Conservation (phyloP, 2,329 filamentous ascomycete species). For the Trichoderma atrobrunneum region DNA sequence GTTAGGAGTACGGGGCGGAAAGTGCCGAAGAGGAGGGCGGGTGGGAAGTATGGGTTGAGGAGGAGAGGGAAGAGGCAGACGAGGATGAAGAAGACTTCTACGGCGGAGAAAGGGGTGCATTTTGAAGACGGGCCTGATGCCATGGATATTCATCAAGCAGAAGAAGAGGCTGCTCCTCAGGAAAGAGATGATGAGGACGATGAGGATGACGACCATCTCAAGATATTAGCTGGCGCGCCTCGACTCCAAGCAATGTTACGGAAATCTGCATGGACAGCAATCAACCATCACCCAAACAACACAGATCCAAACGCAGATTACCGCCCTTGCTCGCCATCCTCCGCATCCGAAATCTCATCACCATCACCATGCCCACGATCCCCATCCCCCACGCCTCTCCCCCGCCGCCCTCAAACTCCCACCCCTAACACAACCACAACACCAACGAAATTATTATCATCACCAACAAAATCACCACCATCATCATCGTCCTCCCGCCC, state of each 20-base stretch:
- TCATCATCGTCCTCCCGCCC: constrained; percentile 20
- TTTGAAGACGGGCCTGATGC: background rate
- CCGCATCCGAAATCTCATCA: background rate
- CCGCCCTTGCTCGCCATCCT: background rate
- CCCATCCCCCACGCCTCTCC: background rate
- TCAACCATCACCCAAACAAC: background rate
- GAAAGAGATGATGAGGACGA: constrained; percentile 11
- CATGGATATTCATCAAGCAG: background rate
- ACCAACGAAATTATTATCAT: background rate
- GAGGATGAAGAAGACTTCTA: background rate
- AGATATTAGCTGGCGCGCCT: background rate
- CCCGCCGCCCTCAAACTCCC: background rate
- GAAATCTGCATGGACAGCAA: background rate
- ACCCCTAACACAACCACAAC: background rate
- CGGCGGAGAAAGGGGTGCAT: background rate
- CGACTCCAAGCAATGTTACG: background rate
- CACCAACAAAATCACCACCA: background rate
- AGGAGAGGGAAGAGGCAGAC: background rate
- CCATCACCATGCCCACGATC: background rate
- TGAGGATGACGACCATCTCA: constrained; percentile 8
- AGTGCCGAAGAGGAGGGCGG: background rate
- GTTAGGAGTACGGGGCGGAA: background rate
- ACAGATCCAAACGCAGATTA: background rate
- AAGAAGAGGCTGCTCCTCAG: background rate
- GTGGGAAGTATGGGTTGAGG: background rate